Evolutionary conservation across 257 asterid species (phyloP).

Genomic region (Plantago ovata): DNA sequence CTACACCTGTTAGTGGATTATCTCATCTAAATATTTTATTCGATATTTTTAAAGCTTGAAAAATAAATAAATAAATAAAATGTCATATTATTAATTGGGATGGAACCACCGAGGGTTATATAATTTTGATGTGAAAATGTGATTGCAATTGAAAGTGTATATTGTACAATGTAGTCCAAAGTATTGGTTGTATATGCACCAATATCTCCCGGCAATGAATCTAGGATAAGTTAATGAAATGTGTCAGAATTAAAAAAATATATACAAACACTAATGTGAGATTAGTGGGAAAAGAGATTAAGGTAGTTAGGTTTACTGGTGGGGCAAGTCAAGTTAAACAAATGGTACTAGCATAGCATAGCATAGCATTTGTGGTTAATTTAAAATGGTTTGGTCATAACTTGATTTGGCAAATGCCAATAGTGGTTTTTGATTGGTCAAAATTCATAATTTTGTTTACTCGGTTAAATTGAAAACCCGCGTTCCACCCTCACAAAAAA

Average conservation of each 20-base stretch:
- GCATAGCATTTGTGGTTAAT: too few species aligned
- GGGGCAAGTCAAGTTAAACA: background rate
- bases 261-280: background rate
- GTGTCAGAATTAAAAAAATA: slow-evolving; percentile 1
- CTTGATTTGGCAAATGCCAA: background rate
- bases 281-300: slow-evolving; percentile 21
- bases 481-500: slow-evolving; percentile 41
- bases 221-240: background rate
- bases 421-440: slow-evolving; percentile 36
- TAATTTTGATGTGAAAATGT: background rate
- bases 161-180: too few species aligned
- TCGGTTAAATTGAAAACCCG: slow-evolving; percentile 36
- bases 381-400: too few species aligned
- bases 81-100: too few species aligned
- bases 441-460: slow-evolving; percentile 10
- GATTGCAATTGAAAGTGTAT: background rate
- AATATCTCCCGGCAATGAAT: background rate
- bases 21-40: too few species aligned
- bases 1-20: too few species aligned
- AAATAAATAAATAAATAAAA: too few species aligned
- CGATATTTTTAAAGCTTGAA: too few species aligned
- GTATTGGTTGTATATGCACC: too few species aligned
- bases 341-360: too few species aligned
- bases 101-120: too few species aligned
- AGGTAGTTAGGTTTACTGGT: slow-evolving; percentile 26